phyloP scores from a whole-genome alignment of 176 grass and related monocot species.

The Thinopyrum elongatum region DNA sequence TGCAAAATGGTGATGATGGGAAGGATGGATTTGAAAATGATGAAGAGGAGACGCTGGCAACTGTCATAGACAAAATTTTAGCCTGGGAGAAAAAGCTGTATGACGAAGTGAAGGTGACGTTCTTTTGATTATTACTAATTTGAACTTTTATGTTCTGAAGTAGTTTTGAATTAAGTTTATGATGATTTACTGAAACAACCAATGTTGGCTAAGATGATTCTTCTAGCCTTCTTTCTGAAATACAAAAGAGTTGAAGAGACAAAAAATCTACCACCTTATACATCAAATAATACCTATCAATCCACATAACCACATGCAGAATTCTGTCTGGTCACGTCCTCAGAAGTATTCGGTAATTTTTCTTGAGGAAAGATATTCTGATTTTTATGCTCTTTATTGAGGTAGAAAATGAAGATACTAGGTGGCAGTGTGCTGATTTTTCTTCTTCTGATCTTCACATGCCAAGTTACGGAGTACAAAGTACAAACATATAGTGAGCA shows the following conservation, averaged over 20 bases:
- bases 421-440: not conserved
- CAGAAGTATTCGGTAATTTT: not conserved
- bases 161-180: not conserved
- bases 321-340: not conserved
- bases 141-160: not conserved
- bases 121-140: not conserved
- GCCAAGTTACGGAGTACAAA: not conserved
- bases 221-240: not conserved
- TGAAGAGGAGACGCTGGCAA: conserved; percentile 87
- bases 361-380: not conserved
- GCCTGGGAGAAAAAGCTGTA: conserved; percentile 99
- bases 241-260: not conserved
- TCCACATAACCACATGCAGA: not conserved
- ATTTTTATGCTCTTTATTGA: not conserved
- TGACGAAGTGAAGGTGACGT: conserved; percentile 93
- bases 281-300: not conserved
- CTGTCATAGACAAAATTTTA: conserved; percentile 92
- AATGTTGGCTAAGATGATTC: not conserved
- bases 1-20: conserved; percentile 74
- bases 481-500: not conserved
- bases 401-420: not conserved
- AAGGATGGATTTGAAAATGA: conserved; percentile 94
- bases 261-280: not conserved
- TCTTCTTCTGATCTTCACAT: not conserved
- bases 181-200: conserved; percentile 8